Evolutionary conservation across 2,329 filamentous ascomycete genomes (phyloP).

Genomic region (Tolypocladium capitatum): DNA sequence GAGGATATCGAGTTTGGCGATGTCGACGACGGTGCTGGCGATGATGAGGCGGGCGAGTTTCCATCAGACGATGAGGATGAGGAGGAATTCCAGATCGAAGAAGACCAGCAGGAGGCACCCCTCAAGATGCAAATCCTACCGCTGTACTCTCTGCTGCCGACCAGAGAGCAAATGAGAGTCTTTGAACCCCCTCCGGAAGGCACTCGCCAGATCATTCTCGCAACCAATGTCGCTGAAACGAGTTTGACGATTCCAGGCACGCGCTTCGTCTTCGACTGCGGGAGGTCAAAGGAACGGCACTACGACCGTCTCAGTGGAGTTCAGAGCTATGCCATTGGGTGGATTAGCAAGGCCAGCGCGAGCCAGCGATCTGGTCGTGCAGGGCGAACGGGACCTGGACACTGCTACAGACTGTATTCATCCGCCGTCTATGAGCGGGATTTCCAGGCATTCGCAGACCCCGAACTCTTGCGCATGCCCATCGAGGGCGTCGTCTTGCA

Average conservation of each 20-base stretch:
- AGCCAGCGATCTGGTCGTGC: constrained; percentile 86
- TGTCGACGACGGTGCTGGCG: constrained; percentile 45
- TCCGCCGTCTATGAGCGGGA: constrained; percentile 88
- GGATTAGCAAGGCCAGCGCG: constrained; percentile 96
- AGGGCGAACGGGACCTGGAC: constrained; percentile 86
- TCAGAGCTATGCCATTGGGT: constrained; percentile 87
- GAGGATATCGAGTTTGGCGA: constrained; percentile 80
- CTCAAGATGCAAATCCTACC: constrained; percentile 79
- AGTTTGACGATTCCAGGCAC: constrained; percentile 93
- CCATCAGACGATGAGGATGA: constrained; percentile 43
- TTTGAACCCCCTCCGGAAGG: constrained; percentile 77
- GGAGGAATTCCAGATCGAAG: constrained; percentile 54
- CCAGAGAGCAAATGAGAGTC: constrained; percentile 78
- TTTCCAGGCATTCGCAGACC: constrained; percentile 73
- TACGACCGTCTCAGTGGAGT: constrained; percentile 84
- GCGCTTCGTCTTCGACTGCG: constrained; percentile 90
- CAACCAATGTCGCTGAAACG: constrained; percentile 95
- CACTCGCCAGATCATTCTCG: constrained; percentile 73
- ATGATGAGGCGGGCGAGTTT: constrained; percentile 47
- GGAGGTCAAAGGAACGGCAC: constrained; percentile 79
- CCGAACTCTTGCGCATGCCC: constrained; percentile 81
- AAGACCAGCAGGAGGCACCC: constrained; percentile 45
- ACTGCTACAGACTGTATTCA: constrained; percentile 90
- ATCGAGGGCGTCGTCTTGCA: constrained; percentile 88
- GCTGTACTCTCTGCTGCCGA: constrained; percentile 83